Base-by-base conservation (phyloP, 1,284 basidiomycete genomes). In the Mrakiaceae sp. region DNA sequence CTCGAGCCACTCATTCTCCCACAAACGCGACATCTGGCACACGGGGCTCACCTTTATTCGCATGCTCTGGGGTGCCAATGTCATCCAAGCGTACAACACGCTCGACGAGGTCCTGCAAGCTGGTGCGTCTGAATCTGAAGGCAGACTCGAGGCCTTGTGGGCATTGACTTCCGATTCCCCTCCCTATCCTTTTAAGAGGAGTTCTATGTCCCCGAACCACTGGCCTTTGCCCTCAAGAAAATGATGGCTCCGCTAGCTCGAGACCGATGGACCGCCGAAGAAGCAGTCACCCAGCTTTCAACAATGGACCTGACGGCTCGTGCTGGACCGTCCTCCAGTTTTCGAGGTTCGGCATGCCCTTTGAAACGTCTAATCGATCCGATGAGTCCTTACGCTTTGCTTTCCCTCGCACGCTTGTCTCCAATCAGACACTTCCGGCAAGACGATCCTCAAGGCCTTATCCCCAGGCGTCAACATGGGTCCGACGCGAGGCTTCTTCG, bases 11-110 rank as follows among this genome's bases (percentile, higher is more conserved):
- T 66, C 71, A 0, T 75, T 75, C 64, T 71, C 73, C 16, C 65
- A 70, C 46, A 74, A 73, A 53, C 68, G 77, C 16, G 77, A 78
- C 63, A 70, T 77, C 8, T 78, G 77, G 77, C 72, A 76, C 60
- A 70, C 71, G 0, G 76, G 72, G 0, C 64, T 78, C 9, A 65
- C 75, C 2, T 69, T 76, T 16, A 62, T 75, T 4, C 73, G 76
- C 58, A 68, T 77, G 62, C 62, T 77, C 2, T 75, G 70, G 51
- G 77, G 77, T 1, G 67, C 67, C 0, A 68, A 74, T 16, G 68
- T 69, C 9, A 64, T 77, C 7, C 64, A 63, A 40, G 70, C 67
- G 0, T 75, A 75, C 54, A 70, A 71, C 9, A 72, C 71, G 49
- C 69, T 76, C 0, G 64, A 68, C 5, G 70, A 69, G 1, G 64